A percentile compares a stretch with the other conserved stretches of the same genome.
Conservation (phyloP, 2,329 filamentous ascomycete genomes). For the Monosporascus sp. region DNA sequence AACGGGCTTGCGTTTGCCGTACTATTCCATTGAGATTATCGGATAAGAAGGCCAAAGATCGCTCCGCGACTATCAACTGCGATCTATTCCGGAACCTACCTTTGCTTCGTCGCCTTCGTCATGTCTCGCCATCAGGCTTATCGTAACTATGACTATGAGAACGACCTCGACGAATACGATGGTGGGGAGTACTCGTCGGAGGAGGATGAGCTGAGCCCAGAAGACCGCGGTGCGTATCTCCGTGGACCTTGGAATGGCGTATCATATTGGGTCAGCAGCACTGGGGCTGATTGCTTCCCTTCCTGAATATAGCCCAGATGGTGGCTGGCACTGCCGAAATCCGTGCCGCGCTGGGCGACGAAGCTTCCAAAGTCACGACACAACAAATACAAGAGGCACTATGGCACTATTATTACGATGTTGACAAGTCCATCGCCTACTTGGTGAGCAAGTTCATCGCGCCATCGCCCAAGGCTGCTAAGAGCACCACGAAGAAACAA, state of each 20-base stretch:
- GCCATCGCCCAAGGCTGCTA: constrained; percentile 34
- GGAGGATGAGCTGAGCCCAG: constrained; percentile 36
- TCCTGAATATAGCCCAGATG: constrained; percentile 39
- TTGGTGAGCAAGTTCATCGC: constrained; percentile 60
- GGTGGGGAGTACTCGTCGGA: constrained; percentile 36
- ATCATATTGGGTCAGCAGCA: too few species aligned
- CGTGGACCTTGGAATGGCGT: too few species aligned
- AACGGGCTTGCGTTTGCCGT: too few species aligned
- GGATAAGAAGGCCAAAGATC: too few species aligned
- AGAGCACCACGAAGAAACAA: constrained; percentile 33
- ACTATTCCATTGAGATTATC: too few species aligned
- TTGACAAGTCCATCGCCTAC: constrained; percentile 79
- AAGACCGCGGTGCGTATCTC: constrained; percentile 23
- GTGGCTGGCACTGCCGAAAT: constrained; percentile 62
- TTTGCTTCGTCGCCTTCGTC: not conserved
- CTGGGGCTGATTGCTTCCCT: not conserved
- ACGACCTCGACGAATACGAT: constrained; percentile 48
- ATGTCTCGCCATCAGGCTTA: constrained; percentile 46
- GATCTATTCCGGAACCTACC: too few species aligned
- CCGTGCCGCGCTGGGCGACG: constrained; percentile 56
- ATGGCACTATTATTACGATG: constrained; percentile 95
- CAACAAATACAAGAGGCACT: constrained; percentile 80
- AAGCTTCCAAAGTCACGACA: constrained; percentile 50
- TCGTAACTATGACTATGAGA: constrained; percentile 45
- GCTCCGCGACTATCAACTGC: too few species aligned